Conservation (phyloP, 139 green algal genomes). For the Dunaliella sp. region DNA sequence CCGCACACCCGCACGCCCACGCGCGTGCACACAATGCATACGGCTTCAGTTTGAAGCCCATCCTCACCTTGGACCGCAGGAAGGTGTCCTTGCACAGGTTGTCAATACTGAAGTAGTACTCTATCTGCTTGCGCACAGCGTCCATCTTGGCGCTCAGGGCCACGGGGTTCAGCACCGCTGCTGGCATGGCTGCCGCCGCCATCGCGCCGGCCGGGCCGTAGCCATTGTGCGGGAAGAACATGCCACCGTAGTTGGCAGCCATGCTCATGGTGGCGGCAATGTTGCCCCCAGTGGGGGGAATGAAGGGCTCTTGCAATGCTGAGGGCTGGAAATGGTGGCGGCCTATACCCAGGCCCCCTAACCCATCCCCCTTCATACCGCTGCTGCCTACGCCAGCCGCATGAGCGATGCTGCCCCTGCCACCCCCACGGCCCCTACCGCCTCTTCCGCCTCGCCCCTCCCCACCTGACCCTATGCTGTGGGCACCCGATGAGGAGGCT, state of each 20-base stretch:
- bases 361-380: neutral
- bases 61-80: constrained; percentile 73
- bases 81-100: constrained; percentile 96
- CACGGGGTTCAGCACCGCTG: too few species aligned
- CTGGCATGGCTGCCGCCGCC: too few species aligned
- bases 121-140: constrained; percentile 78
- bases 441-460: constrained; percentile 10
- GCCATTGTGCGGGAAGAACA: constrained; percentile 64
- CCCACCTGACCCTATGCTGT: constrained; percentile 1
- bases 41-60: too few species aligned
- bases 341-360: neutral
- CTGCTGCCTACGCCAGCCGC: constrained; percentile 2
- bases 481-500: constrained; percentile 8
- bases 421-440: constrained; percentile 11
- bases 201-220: constrained; percentile 38
- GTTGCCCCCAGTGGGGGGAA: constrained; percentile 6
- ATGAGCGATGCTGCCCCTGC: constrained; percentile 9
- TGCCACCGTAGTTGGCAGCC: neutral
- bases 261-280: neutral
- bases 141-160: constrained; percentile 42
- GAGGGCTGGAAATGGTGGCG: neutral
- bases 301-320: constrained; percentile 16
- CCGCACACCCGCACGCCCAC: too few species aligned
- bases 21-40: too few species aligned
- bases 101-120: constrained; percentile 66